Conservation (phyloP, 2,329 filamentous ascomycete species). For the Penicillium crustosum region DNA sequence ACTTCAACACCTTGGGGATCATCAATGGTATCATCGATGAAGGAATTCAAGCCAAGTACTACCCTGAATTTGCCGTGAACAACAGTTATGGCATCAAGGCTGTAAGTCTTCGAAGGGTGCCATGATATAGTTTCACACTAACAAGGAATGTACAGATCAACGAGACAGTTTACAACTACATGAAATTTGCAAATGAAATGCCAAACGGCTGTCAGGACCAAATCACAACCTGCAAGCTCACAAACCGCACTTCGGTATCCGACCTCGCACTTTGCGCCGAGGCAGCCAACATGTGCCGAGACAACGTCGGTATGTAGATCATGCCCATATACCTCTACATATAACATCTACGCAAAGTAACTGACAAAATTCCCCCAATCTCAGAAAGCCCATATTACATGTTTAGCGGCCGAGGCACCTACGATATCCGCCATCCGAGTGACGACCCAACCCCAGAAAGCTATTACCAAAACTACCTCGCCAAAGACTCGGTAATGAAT, state of each 20-base stretch:
- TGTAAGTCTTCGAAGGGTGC: slow-evolving; percentile 17
- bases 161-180: slow-evolving; percentile 59
- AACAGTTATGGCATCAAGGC: slow-evolving; percentile 57
- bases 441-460: slow-evolving; percentile 63
- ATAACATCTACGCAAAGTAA: not conserved
- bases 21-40: slow-evolving; percentile 59
- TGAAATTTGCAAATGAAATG: slow-evolving; percentile 60
- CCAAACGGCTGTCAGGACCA: slow-evolving; percentile 62
- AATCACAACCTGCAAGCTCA: slow-evolving; percentile 64
- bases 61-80: slow-evolving; percentile 55
- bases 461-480: slow-evolving; percentile 65
- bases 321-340: not conserved
- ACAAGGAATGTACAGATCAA: slow-evolving; percentile 44
- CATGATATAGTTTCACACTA: not conserved
- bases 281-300: slow-evolving; percentile 56
- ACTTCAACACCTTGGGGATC: slow-evolving; percentile 56
- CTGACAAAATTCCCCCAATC: not conserved
- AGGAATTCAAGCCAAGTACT: slow-evolving; percentile 50
- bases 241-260: slow-evolving; percentile 58
- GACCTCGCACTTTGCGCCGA: slow-evolving; percentile 53
- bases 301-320: slow-evolving; percentile 49
- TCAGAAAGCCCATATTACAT: slow-evolving; percentile 56
- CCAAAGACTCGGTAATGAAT: slow-evolving; percentile 56
- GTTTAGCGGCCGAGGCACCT: slow-evolving; percentile 56
- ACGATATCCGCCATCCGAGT: slow-evolving; percentile 60